A percentile compares a stretch with the other conserved stretches of the same genome.
Evolutionary conservation across 2,329 filamentous ascomycete species (phyloP).

Genomic region (Chaetomiaceae sp.): DNA sequence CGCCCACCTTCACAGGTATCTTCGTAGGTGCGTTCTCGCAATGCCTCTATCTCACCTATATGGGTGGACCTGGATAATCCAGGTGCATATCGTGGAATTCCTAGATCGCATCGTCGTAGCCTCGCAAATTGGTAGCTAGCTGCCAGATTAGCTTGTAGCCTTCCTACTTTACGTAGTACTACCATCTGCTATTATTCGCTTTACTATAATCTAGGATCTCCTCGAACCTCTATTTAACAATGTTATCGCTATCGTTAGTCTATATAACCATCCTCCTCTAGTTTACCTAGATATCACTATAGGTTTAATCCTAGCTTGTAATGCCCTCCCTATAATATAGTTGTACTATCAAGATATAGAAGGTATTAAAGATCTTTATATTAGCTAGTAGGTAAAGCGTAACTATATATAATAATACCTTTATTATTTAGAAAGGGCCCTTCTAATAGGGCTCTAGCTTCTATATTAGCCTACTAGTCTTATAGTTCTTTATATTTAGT

Average conservation of each 20-base stretch:
- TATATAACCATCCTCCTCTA: neutral
- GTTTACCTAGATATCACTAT: neutral
- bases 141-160: neutral
- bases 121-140: neutral
- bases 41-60: neutral
- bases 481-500: neutral
- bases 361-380: constrained; percentile 2
- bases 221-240: neutral
- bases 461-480: neutral
- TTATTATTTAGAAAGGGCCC: neutral
- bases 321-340: neutral
- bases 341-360: neutral
- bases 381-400: neutral
- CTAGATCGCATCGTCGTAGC: neutral
- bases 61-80: neutral
- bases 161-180: neutral
- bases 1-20: too few species aligned
- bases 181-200: neutral
- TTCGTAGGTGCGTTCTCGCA: too few species aligned
- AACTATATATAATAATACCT: neutral
- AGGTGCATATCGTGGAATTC: neutral
- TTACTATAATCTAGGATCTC: neutral
- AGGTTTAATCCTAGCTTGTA: too few species aligned
- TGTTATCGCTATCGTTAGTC: neutral
- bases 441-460: neutral